A percentile compares a stretch with the other conserved stretches of the same genome.
phyloP scores from a whole-genome alignment of 2,329 filamentous ascomycete genomes.

The Tolypocladium tropicale region DNA sequence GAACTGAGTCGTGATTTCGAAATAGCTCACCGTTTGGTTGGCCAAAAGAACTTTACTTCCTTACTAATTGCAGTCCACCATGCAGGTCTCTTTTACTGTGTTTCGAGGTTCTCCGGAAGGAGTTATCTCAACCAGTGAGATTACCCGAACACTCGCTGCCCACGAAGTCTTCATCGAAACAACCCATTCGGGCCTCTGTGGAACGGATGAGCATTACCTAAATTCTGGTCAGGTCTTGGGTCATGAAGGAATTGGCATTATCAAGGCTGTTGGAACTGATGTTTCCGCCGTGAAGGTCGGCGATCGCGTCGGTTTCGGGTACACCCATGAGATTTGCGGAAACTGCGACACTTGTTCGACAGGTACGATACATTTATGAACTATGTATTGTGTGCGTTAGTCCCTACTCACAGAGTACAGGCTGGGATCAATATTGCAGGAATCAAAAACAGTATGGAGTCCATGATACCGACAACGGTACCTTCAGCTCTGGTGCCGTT shows the following conservation, averaged over 20 bases:
- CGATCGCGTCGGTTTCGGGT: neutral
- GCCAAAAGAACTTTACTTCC: too few relatives aligned
- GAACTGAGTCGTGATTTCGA: too few relatives aligned
- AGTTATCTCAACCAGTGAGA: neutral
- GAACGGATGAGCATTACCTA: neutral
- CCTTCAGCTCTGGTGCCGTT: neutral
- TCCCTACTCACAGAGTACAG: neutral
- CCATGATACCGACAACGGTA: neutral
- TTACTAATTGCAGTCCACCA: too few relatives aligned
- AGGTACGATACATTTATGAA: neutral
- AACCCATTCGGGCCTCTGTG: neutral
- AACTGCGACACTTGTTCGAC: neutral
- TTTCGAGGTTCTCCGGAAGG: neutral
- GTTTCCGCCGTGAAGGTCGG: neutral
- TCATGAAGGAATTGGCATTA: neutral
- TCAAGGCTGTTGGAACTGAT: neutral
- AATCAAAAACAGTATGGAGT: neutral
- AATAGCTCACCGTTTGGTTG: too few relatives aligned
- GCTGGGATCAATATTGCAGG: neutral
- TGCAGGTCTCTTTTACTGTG: neutral
- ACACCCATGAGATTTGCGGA: neutral
- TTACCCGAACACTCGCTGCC: neutral
- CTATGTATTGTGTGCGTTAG: neutral
- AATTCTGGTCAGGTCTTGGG: neutral
- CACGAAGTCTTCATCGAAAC: neutral